Evolutionary conservation across 2,329 filamentous ascomycete species (phyloP).

Genomic region (Xylariales sp.): DNA sequence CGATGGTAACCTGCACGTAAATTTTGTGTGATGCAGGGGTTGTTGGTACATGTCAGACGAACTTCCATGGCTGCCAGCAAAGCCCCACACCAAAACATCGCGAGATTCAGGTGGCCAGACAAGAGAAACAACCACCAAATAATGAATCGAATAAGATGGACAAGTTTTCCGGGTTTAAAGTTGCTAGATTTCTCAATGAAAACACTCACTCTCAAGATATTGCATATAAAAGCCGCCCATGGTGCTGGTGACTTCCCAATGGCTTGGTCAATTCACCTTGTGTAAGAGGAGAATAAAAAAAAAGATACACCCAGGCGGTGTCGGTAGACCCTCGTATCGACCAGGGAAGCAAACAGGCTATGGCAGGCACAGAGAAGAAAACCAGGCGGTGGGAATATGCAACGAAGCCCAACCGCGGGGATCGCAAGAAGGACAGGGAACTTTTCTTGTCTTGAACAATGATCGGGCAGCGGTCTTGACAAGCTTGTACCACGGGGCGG

Average conservation of each 20-base stretch:
- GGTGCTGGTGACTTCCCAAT: constrained; percentile 27
- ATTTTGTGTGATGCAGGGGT: constrained; percentile 25
- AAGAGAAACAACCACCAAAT: no score
- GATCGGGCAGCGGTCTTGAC: constrained; percentile 28
- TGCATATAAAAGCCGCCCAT: constrained; percentile 69
- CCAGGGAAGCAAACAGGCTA: constrained; percentile 13
- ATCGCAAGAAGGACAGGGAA: constrained; percentile 28
- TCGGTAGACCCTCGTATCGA: no score
- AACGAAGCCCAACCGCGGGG: constrained; percentile 49
- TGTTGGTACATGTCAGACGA: constrained; percentile 30
- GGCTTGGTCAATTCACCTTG: constrained; percentile 18
- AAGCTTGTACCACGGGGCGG: constrained; percentile 33
- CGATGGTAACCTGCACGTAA: constrained; percentile 24
- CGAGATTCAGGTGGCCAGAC: constrained; percentile 17
- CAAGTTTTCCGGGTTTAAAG: no score
- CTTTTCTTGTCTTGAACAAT: constrained; percentile 26
- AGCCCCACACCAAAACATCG: constrained; percentile 21
- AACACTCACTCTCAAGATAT: constrained; percentile 68
- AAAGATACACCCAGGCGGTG: no score
- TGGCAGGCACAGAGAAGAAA: constrained; percentile 26
- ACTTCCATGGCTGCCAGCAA: constrained; percentile 21
- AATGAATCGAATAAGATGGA: constrained; percentile 19
- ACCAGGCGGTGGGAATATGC: constrained; percentile 36
- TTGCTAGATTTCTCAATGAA: no score
- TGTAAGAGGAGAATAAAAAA: constrained; percentile 16